Base-by-base conservation (phyloP, 371 early-diverging fungal genomes). In the Mortierella sp. region DNA sequence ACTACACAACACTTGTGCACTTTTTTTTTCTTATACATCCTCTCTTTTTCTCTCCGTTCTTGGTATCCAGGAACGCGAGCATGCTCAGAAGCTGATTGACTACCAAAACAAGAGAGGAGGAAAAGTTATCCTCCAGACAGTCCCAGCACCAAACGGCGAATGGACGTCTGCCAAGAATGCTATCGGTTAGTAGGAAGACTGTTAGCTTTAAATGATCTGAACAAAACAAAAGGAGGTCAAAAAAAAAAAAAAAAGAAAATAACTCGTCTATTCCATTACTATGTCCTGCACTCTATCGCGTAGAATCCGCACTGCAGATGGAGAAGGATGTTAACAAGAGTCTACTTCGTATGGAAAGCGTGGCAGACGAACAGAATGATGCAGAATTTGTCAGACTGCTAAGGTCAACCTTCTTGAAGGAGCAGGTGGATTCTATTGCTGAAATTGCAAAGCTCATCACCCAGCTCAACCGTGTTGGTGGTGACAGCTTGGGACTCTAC, bases 61-160 rank as follows among this genome's bases (percentile, higher is more conserved):
- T 27, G 17, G 8, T 50, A 8, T 21, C 26, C 53, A 86, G 82
- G 88, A 88, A 67, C 83, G 86, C 48, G 83, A 85, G 42, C 88
- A 88, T 68, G 88, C 86, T n/a, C 83, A 87, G 54, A 61, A 34
- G n/a, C 43, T 67, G 37, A 54, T 79, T 62, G 80, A 88, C 31
- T 89, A 89, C 44, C 73, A 80, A 34, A 87, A 83, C 51, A 82
- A 72, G 69, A 79, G 89, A 71, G 89, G 89, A 39, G 89, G 89
- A 23, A 72, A 69, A 27, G 86, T 83, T 12, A 60, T 83, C 42
- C 56, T 86, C 32, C 78, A 82, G 32, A 73, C 81, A 32, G 64
- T 88, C 42, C 85, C 84, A 43, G 84, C 84, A 12, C 86, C 87
- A 46, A 43, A 23, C 41, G 27, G 27, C 21, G 67, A 66, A 34